Percentiles rank a stretch among this genome's conserved stretches.
Conservation (phyloP, 2,329 filamentous ascomycete genomes). For the Ciborinia camelliae region DNA sequence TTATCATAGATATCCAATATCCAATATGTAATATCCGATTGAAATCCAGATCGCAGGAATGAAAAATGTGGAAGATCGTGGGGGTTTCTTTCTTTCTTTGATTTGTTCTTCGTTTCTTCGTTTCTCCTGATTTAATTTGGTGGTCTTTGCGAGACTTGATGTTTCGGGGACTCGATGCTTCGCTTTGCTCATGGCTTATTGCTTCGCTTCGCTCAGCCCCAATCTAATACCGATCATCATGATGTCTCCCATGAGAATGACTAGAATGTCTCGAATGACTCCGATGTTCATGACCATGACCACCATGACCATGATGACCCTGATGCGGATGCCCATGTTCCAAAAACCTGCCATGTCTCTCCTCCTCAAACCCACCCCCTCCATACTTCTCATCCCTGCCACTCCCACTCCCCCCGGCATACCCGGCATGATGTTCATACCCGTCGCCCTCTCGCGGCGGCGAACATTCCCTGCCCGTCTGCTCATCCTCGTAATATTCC, state of each 20-base stretch:
- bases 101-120: no score
- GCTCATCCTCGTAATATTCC: constrained; percentile 11
- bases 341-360: constrained; percentile 12
- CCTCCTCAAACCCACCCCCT: constrained; percentile 2
- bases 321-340: no score
- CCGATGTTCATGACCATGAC: background rate
- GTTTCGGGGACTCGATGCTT: no score
- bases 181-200: no score
- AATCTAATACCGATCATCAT: constrained; percentile 4
- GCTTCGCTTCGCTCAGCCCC: background rate
- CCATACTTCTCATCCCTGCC: constrained; percentile 8
- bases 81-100: no score
- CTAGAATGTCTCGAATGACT: constrained; percentile 5
- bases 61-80: no score
- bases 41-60: background rate
- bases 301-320: constrained; percentile 3
- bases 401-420: background rate
- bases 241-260: constrained; percentile 1
- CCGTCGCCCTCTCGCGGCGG: background rate
- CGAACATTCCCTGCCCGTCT: constrained; percentile 4
- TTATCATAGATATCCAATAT: no score
- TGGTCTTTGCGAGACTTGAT: no score
- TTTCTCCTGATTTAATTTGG: no score
- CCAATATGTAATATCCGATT: background rate
- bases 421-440: background rate